These are phyloP conservation scores for Jaltomata sinuosa DNA, from an alignment of 257 asterid species.

Conservation along the genomic window DNA sequence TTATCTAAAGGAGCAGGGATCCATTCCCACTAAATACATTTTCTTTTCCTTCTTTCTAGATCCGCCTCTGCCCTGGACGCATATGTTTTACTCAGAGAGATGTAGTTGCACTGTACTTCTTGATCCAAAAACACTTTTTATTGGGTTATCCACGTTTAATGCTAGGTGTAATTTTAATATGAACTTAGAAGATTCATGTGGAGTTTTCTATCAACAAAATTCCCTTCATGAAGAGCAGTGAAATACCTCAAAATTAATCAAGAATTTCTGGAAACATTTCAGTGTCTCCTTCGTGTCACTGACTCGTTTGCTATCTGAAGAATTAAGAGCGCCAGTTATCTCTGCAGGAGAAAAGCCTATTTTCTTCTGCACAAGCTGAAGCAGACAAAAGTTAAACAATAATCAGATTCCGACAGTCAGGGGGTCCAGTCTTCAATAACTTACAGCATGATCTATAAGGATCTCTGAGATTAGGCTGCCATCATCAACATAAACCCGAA, in stretches of 20 bases:
- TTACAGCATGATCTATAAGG: conserved; percentile 63
- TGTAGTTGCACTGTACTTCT: neutral
- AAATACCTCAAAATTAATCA: conserved; percentile 72
- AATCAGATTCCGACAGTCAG: conserved; percentile 11
- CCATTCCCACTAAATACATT: too few species aligned
- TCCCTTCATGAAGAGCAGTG: conserved; percentile 1
- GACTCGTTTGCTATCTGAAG: conserved; percentile 33
- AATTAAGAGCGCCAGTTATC: conserved; percentile 49
- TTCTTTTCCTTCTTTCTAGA: too few species aligned
- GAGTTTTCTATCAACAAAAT: neutral
- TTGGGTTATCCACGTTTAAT: neutral
- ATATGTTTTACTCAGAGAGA: neutral
- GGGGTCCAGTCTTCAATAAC: conserved; percentile 3
- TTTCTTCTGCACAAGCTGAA: conserved; percentile 54
- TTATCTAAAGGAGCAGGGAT: neutral
- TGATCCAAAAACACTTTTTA: neutral
- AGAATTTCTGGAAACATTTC: conserved; percentile 55
- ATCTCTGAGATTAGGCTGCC: conserved; percentile 94
- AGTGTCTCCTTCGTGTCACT: conserved; percentile 41
- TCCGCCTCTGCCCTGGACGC: neutral
- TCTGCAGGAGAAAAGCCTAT: conserved; percentile 73
- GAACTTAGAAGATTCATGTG: neutral
- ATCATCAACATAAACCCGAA: conserved; percentile 71
- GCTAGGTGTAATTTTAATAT: neutral
- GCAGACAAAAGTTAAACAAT: neutral